phyloP scores from a whole-genome alignment of 495 filamentous ascomycete genomes.

The Podospora anserina region DNA sequence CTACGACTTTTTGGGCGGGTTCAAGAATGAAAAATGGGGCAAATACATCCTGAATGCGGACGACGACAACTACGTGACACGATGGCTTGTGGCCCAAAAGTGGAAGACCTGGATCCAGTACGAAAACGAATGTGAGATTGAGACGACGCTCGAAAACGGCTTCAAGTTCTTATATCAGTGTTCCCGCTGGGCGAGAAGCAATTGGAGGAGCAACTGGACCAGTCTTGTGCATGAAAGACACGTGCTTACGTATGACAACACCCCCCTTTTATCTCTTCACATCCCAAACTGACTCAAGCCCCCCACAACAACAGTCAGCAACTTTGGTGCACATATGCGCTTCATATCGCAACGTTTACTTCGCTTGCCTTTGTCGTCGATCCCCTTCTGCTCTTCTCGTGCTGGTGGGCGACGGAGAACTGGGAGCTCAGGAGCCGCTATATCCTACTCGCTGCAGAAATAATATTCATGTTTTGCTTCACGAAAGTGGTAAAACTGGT shows the following conservation, averaged over 20 bases:
- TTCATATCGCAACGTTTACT: conserved; percentile 70
- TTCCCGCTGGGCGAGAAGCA: conserved; percentile 75
- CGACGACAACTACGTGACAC: conserved; percentile 81
- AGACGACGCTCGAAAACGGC: conserved; percentile 74
- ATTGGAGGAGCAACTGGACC: conserved; percentile 78
- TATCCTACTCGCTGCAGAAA: conserved; percentile 50
- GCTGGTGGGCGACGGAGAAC: conserved; percentile 48
- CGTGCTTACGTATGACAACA: conserved; percentile 61
- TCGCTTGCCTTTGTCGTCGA: conserved; percentile 67
- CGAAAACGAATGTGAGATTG: conserved; percentile 66
- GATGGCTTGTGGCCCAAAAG: conserved; percentile 71
- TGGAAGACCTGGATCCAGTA: conserved; percentile 80
- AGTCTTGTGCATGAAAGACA: conserved; percentile 68
- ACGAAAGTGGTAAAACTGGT: conserved; percentile 76
- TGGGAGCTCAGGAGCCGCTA: conserved; percentile 42
- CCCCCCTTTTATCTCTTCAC: not conserved
- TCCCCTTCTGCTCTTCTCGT: conserved; percentile 56
- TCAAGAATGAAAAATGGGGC: conserved; percentile 70
- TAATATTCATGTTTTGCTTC: conserved; percentile 50
- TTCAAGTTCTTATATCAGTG: conserved; percentile 73
- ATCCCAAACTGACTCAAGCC: conserved; percentile 2
- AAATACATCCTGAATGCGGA: conserved; percentile 74
- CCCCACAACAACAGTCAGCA: conserved; percentile 51
- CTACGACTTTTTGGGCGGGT: conserved; percentile 66
- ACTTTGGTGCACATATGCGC: conserved; percentile 72